These are phyloP conservation scores for Phoenix roebelenii DNA, from an alignment of 176 grass and related monocot species.

Conservation along the genomic window DNA sequence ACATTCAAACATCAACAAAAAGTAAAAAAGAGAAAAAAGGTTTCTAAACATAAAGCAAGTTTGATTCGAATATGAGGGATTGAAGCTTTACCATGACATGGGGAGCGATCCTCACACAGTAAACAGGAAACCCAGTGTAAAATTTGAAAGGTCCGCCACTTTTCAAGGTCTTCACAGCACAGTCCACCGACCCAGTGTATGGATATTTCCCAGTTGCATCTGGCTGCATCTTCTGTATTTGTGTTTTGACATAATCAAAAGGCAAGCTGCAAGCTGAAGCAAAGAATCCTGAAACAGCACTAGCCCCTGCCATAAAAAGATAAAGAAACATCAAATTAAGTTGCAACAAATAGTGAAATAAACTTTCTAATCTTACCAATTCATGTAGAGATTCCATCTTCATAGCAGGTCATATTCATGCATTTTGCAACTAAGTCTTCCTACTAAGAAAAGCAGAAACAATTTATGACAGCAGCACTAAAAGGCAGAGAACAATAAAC, in stretches of 20 bases:
- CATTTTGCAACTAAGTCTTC: no score
- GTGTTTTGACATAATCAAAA: constrained; percentile 95
- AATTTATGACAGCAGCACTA: no score
- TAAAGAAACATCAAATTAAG: not conserved
- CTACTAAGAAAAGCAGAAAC: no score
- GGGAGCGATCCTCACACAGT: constrained; percentile 84
- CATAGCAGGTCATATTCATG: no score
- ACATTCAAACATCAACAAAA: constrained; percentile 17
- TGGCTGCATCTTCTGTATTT: constrained; percentile 97
- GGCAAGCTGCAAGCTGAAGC: constrained; percentile 92
- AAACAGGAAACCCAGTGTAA: constrained; percentile 90
- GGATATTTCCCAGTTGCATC: constrained; percentile 85
- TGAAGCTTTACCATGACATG: constrained; percentile 71
- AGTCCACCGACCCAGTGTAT: constrained; percentile 81
- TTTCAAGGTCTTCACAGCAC: constrained; percentile 74
- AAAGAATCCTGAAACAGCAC: constrained; percentile 89
- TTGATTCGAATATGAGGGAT: not conserved
- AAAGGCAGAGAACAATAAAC: no score
- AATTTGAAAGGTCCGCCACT: constrained; percentile 85
- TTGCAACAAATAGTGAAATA: no score
- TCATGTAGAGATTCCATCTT: no score
- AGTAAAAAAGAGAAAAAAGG: not conserved
- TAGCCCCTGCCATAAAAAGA: constrained; percentile 47
- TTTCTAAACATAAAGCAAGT: no score
- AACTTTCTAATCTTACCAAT: no score